Evolutionary conservation across 106 monocot species (phyloP).

Genomic region (Dendrobium catenatum): DNA sequence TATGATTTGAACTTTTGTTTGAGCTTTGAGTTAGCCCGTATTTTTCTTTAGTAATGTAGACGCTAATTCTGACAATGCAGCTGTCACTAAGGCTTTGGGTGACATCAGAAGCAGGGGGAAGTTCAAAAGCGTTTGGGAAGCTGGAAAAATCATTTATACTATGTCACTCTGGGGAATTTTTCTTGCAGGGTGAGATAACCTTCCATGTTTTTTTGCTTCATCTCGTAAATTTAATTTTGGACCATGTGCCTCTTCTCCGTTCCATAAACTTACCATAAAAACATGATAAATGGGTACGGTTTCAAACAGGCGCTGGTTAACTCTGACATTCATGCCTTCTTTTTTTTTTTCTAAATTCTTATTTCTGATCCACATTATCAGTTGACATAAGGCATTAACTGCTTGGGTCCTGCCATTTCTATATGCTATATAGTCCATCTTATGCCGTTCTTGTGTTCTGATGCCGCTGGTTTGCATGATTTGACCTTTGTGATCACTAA

Average conservation of each 20-base stretch:
- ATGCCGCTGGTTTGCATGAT: too few species aligned
- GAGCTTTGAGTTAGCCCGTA: background rate
- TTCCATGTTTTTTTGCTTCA: conserved; percentile 1
- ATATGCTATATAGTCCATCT: too few species aligned
- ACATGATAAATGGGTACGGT: too few species aligned
- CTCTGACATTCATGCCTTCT: too few species aligned
- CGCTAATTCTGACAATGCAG: conserved; percentile 30
- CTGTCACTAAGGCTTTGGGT: conserved; percentile 52
- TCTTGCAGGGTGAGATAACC: conserved; percentile 58
- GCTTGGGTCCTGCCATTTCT: too few species aligned
- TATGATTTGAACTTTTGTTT: background rate
- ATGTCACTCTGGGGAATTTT: conserved; percentile 76
- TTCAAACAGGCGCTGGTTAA: too few species aligned
- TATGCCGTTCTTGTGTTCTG: too few species aligned
- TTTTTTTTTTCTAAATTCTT: too few species aligned
- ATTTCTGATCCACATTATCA: too few species aligned
- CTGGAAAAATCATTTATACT: conserved; percentile 67
- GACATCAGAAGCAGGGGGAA: conserved; percentile 42
- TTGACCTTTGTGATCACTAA: too few species aligned
- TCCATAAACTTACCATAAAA: background rate
- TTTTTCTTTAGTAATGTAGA: background rate
- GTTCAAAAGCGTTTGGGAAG: conserved; percentile 73
- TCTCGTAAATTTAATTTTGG: too few species aligned
- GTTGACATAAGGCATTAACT: too few species aligned
- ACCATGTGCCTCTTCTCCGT: background rate